A percentile compares a stretch with the other conserved stretches of the same genome.
Conservation (phyloP, 768 basidiomycete species). For the Leucocoprinus birnbaumii region DNA sequence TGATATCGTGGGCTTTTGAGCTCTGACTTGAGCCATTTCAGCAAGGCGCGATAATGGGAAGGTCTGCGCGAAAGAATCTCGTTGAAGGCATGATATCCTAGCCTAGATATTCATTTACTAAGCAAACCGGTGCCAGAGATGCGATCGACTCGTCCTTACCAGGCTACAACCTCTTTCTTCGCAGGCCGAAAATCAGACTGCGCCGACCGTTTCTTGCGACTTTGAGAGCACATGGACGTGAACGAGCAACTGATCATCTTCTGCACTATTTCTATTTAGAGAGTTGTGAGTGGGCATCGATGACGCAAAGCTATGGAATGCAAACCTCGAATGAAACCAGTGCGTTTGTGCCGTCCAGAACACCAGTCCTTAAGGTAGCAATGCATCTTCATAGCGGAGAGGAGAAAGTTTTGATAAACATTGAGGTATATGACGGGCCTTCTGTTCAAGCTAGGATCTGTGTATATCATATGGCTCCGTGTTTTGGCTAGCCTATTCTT, state of each 20-base stretch:
- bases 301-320: conserved; percentile 14
- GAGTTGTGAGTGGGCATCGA: conserved; percentile 4
- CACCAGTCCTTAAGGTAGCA: conserved; percentile 72
- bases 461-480: conserved; percentile 78
- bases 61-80: conserved; percentile 55
- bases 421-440: conserved; percentile 65
- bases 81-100: conserved; percentile 79
- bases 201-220: conserved; percentile 28
- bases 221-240: conserved; percentile 46
- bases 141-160: conserved; percentile 49
- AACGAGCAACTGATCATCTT: conserved; percentile 59
- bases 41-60: conserved; percentile 41
- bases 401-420: conserved; percentile 81
- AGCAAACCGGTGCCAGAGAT: neutral
- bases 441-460: conserved; percentile 69
- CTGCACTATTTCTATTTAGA: conserved; percentile 53
- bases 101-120: conserved; percentile 43
- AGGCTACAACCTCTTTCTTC: conserved; percentile 50
- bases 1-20: conserved; percentile 44
- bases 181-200: conserved; percentile 40
- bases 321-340: conserved; percentile 55
- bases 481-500: conserved; percentile 55
- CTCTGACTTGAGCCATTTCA: conserved; percentile 49
- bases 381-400: conserved; percentile 86
- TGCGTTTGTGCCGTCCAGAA: conserved; percentile 36